Conservation (phyloP, 1,139 yeast genomes). For the Geotrichum klebahnii region DNA sequence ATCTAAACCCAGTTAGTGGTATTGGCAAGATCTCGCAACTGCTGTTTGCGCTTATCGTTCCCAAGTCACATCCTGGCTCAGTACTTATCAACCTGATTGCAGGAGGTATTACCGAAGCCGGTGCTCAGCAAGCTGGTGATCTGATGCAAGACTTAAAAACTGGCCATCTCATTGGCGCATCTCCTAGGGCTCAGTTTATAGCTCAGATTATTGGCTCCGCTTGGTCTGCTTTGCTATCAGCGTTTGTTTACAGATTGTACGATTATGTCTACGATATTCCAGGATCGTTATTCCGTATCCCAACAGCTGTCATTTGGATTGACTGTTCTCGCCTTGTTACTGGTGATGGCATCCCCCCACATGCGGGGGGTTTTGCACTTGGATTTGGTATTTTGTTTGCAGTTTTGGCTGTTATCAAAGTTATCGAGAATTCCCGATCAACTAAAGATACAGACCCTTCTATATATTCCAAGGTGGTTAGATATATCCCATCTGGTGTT, state of each 20-base stretch:
- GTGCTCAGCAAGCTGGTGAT: slow-evolving; percentile 98
- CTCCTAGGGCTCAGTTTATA: slow-evolving; percentile 84
- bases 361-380: slow-evolving; percentile 62
- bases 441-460: no score
- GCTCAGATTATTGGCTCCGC: slow-evolving; percentile 86
- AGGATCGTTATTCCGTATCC: slow-evolving; percentile 71
- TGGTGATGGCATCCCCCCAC: slow-evolving; percentile 84
- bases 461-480: neutral
- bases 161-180: slow-evolving; percentile 86
- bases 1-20: slow-evolving; percentile 93
- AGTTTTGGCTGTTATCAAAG: slow-evolving; percentile 52
- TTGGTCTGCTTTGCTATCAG: slow-evolving; percentile 75
- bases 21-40: slow-evolving; percentile 91
- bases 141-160: slow-evolving; percentile 95
- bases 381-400: slow-evolving; percentile 67
- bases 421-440: slow-evolving; percentile 17
- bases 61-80: slow-evolving; percentile 68
- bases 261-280: slow-evolving; percentile 81
- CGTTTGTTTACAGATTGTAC: slow-evolving; percentile 78
- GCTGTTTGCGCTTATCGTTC: slow-evolving; percentile 77
- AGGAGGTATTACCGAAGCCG: slow-evolving; percentile 97
- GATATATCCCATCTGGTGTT: slow-evolving; percentile 82
- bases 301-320: slow-evolving; percentile 95
- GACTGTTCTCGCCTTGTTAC: slow-evolving; percentile 92
- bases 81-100: slow-evolving; percentile 83